Percentiles rank a stretch among this genome's conserved stretches.
Evolutionary conservation across 768 basidiomycete species (phyloP).

Genomic region (Exidia glandulosa): DNA sequence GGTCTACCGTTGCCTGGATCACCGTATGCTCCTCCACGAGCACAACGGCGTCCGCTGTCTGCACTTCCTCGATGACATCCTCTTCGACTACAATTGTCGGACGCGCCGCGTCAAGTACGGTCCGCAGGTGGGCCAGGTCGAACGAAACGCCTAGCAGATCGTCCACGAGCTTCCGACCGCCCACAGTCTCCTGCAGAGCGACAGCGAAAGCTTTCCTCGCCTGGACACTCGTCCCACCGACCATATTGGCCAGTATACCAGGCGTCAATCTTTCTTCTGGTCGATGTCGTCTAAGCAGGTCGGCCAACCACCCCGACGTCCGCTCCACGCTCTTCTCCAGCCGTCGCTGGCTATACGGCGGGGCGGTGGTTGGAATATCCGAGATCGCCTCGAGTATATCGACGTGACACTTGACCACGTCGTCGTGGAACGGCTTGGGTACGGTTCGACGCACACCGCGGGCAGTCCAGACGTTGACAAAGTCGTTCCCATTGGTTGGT

Average conservation of each 20-base stretch:
- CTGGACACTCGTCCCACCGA: slow-evolving; percentile 40
- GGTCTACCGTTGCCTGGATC: too few relatives aligned
- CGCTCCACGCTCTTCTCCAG: slow-evolving; percentile 66
- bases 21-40: too few relatives aligned
- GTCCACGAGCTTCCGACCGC: slow-evolving; percentile 49
- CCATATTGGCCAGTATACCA: slow-evolving; percentile 61
- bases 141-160: slow-evolving; percentile 61
- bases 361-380: slow-evolving; percentile 54
- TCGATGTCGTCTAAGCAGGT: slow-evolving; percentile 31
- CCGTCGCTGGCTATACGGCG: slow-evolving; percentile 68
- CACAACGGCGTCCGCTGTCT: too few relatives aligned
- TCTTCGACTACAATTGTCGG: slow-evolving; percentile 1
- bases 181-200: slow-evolving; percentile 39
- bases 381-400: slow-evolving; percentile 63
- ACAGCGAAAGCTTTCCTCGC: slow-evolving; percentile 59
- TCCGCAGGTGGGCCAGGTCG: slow-evolving; percentile 48
- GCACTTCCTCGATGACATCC: background rate
- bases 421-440: background rate
- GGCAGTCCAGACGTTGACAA: slow-evolving; percentile 45
- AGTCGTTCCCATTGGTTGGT: slow-evolving; percentile 57
- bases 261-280: too few relatives aligned
- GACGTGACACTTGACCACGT: slow-evolving; percentile 51
- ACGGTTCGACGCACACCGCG: slow-evolving; percentile 65
- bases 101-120: slow-evolving; percentile 24
- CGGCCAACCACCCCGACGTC: slow-evolving; percentile 49